A percentile compares a stretch with the other conserved stretches of the same genome.
Evolutionary conservation across 352 stramenopile genomes (phyloP).

Genomic region (Plasmopara viticola): DNA sequence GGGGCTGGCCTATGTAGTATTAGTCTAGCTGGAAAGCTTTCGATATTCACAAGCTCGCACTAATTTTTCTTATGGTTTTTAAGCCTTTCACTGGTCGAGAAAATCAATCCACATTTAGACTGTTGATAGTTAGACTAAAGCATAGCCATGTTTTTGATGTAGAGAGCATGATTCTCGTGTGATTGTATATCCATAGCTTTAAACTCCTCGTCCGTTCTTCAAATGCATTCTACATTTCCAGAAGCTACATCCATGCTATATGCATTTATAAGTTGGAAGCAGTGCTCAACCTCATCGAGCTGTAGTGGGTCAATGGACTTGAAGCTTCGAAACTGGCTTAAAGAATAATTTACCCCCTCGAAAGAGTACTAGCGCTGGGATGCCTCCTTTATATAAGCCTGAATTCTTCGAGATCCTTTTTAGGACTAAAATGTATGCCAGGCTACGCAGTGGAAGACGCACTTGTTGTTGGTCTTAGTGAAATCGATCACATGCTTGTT

Average conservation of each 20-base stretch:
- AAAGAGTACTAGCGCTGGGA: conserved; percentile 4
- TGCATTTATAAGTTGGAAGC: conserved; percentile 10
- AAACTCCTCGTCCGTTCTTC: background rate
- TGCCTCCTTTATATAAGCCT: conserved; percentile 3
- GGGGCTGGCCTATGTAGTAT: background rate
- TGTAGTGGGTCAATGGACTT: conserved; percentile 7
- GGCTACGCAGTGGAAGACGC: conserved; percentile 7
- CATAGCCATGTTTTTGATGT: background rate
- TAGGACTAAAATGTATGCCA: conserved; percentile 2
- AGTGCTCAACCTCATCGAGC: conserved; percentile 6
- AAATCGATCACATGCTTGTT: background rate
- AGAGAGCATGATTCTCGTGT: background rate
- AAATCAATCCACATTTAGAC: background rate
- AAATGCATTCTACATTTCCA: conserved; percentile 1
- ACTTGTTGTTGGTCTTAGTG: background rate
- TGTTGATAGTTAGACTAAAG: background rate
- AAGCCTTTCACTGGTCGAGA: background rate
- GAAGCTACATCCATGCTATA: conserved; percentile 4
- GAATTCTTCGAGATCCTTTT: conserved; percentile 8
- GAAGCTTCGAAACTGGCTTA: conserved; percentile 1
- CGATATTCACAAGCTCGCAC: conserved; percentile 1
- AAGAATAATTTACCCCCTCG: conserved; percentile 2
- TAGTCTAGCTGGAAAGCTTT: background rate
- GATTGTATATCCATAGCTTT: background rate
- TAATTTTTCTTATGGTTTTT: background rate